Percentiles rank a stretch among this genome's conserved stretches.
phyloP scores from a whole-genome alignment of 2,329 filamentous ascomycete genomes.

The Colletotrichum musicola region DNA sequence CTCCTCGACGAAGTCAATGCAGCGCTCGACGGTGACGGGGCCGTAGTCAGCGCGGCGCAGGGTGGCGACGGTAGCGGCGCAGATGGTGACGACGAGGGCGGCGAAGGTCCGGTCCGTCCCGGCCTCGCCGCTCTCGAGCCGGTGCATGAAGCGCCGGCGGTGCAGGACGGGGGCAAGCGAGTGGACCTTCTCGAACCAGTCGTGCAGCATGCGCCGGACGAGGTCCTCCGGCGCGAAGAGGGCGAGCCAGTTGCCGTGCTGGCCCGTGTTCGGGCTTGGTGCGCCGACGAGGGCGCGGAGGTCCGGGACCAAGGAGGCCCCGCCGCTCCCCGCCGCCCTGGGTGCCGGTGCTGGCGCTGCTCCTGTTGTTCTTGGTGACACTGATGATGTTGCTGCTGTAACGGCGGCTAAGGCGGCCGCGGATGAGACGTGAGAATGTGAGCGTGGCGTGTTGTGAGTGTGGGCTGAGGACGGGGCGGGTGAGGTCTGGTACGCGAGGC shows the following conservation, averaged over 20 bases:
- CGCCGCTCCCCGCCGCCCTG: neutral
- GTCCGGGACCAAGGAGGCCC: slow-evolving; percentile 15
- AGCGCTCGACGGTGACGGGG: slow-evolving; percentile 45
- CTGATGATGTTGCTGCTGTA: neutral
- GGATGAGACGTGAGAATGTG: neutral
- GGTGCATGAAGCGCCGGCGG: slow-evolving; percentile 47
- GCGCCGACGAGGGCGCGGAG: slow-evolving; percentile 31
- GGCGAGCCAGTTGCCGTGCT: slow-evolving; percentile 17
- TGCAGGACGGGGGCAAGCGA: slow-evolving; percentile 50
- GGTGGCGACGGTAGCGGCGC: slow-evolving; percentile 49
- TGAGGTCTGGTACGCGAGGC: slow-evolving; percentile 22
- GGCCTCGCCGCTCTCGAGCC: slow-evolving; percentile 44
- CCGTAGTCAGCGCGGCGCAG: slow-evolving; percentile 46
- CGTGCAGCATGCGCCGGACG: slow-evolving; percentile 43
- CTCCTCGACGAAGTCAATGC: slow-evolving; percentile 46
- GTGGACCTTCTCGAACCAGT: slow-evolving; percentile 54
- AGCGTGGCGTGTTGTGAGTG: slow-evolving; percentile 4
- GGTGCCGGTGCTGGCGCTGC: neutral
- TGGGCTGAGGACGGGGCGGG: slow-evolving; percentile 11
- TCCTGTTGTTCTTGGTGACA: neutral
- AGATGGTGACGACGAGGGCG: slow-evolving; percentile 51
- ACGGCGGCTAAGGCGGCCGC: neutral
- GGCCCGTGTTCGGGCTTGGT: slow-evolving; percentile 22
- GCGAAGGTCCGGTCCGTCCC: slow-evolving; percentile 46
- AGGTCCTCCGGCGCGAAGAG: slow-evolving; percentile 31